Percentiles rank a stretch among this genome's conserved stretches.
Conservation (phyloP, 305 asterid species). For the Coffea humblotiana region DNA sequence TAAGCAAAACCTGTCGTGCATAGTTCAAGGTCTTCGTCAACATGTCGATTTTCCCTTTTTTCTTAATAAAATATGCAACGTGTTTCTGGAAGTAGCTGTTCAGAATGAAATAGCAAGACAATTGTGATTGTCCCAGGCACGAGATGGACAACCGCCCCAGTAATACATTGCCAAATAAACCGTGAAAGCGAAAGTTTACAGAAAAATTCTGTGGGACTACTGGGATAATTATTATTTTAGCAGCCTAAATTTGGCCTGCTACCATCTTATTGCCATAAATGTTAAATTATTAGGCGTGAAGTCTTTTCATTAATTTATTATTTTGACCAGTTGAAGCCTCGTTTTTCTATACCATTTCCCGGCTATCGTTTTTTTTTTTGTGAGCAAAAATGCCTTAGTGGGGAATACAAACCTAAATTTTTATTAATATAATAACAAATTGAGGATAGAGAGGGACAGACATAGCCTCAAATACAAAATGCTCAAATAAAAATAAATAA, state of each 20-base stretch:
- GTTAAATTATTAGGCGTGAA: neutral
- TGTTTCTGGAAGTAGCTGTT: neutral
- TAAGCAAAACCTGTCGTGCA: neutral
- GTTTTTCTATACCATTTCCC: neutral
- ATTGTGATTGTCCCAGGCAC: neutral
- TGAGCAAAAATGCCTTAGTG: too few species aligned
- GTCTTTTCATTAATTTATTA: neutral
- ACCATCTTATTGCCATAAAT: neutral
- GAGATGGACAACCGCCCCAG: neutral
- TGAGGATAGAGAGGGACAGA: too few species aligned
- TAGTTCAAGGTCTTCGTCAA: neutral
- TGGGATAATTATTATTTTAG: neutral
- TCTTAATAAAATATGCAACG: neutral
- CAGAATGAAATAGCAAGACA: neutral
- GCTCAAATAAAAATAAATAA: too few species aligned
- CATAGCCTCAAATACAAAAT: too few species aligned
- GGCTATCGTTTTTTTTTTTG: too few species aligned
- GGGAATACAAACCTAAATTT: too few species aligned
- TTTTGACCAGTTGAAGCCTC: neutral
- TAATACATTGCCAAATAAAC: neutral
- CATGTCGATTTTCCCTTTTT: neutral
- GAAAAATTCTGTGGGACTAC: neutral
- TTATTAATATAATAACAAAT: too few species aligned
- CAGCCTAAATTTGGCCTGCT: neutral
- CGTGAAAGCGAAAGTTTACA: neutral